Percentiles rank a stretch among this genome's conserved stretches.
These are phyloP conservation scores for Graphilbum sp. DNA, from an alignment of 2,329 filamentous ascomycete genomes.

Conservation along the genomic window DNA sequence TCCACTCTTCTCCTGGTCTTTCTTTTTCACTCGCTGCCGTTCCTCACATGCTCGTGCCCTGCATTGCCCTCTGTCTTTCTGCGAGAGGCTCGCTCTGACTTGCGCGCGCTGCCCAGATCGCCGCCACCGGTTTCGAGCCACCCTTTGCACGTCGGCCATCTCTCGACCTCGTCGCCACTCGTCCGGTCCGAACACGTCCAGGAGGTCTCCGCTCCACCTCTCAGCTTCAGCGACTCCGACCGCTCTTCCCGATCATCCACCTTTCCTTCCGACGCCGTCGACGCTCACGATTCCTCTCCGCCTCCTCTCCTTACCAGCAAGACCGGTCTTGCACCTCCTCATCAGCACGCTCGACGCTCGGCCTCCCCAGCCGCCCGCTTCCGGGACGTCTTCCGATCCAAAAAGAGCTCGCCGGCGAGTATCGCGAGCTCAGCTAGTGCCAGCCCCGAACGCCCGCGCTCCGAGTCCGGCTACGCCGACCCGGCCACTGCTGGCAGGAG, in stretches of 20 bases:
- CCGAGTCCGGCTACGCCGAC: not conserved
- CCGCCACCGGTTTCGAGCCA: conserved; percentile 36
- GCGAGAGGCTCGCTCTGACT: not conserved
- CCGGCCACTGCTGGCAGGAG: no score
- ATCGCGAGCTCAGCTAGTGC: conserved; percentile 25
- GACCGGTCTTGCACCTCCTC: conserved; percentile 24
- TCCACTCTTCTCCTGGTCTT: not conserved
- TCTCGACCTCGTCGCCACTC: conserved; percentile 52
- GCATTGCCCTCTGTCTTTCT: not conserved
- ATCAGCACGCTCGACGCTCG: conserved; percentile 35
- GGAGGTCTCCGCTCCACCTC: conserved; percentile 21
- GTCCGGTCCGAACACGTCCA: conserved; percentile 40
- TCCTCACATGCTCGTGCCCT: not conserved
- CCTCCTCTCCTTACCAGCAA: conserved; percentile 16
- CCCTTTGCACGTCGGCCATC: conserved; percentile 49
- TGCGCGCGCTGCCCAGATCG: not conserved
- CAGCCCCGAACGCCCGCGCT: conserved; percentile 14
- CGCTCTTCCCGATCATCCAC: conserved; percentile 20
- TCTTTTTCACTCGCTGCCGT: not conserved
- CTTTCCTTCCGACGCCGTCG: conserved; percentile 17
- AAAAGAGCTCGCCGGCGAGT: conserved; percentile 25
- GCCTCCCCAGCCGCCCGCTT: conserved; percentile 56
- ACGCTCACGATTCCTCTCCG: conserved; percentile 16
- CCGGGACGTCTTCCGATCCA: conserved; percentile 51
- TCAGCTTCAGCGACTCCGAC: conserved; percentile 16